Percentiles rank a stretch among this genome's conserved stretches.
Conservation (phyloP, 192 early-diverging fungal species). For the Linnemannia schmuckeri region DNA sequence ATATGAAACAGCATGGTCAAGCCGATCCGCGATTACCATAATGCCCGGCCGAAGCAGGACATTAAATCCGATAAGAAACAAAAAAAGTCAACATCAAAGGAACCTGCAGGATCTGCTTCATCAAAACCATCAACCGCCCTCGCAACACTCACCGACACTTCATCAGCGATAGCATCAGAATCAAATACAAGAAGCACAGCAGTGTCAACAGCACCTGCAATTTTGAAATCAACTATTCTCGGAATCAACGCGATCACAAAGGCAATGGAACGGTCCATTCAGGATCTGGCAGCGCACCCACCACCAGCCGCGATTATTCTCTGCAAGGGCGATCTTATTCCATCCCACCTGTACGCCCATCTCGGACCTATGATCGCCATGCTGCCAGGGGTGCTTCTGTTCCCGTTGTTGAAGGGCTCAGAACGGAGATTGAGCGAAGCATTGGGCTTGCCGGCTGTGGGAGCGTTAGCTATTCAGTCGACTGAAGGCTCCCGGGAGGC, state of each 20-base stretch:
- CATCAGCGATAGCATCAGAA: background rate
- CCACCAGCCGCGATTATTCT: constrained; percentile 40
- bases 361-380: constrained; percentile 43
- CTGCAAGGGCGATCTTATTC: constrained; percentile 41
- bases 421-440: constrained; percentile 29
- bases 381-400: constrained; percentile 30
- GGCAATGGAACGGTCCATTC: constrained; percentile 36
- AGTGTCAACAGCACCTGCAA: constrained; percentile 11
- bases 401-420: constrained; percentile 32
- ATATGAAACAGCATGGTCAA: constrained; percentile 21
- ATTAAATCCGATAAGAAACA: constrained; percentile 5
- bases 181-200: background rate
- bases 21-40: constrained; percentile 23
- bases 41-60: constrained; percentile 4
- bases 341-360: constrained; percentile 40
- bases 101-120: background rate
- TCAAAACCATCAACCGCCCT: constrained; percentile 13
- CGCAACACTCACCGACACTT: background rate
- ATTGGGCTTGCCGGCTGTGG: constrained; percentile 36
- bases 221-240: constrained; percentile 11
- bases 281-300: constrained; percentile 10
- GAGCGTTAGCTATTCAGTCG: constrained; percentile 35
- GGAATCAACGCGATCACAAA: constrained; percentile 52
- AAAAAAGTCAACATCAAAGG: background rate
- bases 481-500: constrained; percentile 8